Base-by-base conservation (phyloP, 1,284 basidiomycete species). In the Naganishia sp. region DNA sequence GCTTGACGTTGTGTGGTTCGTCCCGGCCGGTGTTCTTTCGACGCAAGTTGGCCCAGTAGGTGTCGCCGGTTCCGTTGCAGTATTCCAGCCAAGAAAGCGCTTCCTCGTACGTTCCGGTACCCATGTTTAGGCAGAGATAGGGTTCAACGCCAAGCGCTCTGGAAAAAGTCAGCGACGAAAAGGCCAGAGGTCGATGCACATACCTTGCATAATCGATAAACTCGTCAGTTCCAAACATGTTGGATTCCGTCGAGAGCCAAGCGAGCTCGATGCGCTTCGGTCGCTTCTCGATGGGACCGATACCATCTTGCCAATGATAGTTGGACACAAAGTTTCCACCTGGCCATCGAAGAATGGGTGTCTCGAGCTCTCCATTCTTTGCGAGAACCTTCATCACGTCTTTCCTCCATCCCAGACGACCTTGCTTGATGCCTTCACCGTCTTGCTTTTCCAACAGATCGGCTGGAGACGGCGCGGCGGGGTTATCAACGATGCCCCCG, bases 51-150 rank as follows among this genome's bases (percentile, higher is more conserved):
- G 86, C 86, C 76, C 85, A 87, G 73, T 75, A 70, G 16, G 75
- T 77, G 56, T 77, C 70, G 10, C 77, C 77, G 0, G 75, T 80
- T 2, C 79, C 84, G 71, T 87, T 87, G 73, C 86, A 87, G 75
- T 87, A 87, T 69, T 87, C 86, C 28, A 87, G 72, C 86, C 86
- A 87, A 2, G 82, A 83, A n/a, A 88, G 77, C 0, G 86, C 86
- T 61, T 87, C 86, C 67, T 86, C 84, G 25, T 85, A 77, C 0
- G 85, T 85, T 2, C 86, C 86, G 0, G 86, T 86, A 7, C 86
- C 86, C 86, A 87, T 72, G 25, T 64, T 63, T 50, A 25, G 50
- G 66, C 66, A 71, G 65, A 54, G 48, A 25, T 54, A 61, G 2
- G 86, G 86, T 74, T 87, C 86, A 13, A 75, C 74, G 5, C 73